These are phyloP conservation scores for Colletotrichum zoysiae DNA, from an alignment of 2,329 filamentous ascomycete genomes.

Conservation along the genomic window DNA sequence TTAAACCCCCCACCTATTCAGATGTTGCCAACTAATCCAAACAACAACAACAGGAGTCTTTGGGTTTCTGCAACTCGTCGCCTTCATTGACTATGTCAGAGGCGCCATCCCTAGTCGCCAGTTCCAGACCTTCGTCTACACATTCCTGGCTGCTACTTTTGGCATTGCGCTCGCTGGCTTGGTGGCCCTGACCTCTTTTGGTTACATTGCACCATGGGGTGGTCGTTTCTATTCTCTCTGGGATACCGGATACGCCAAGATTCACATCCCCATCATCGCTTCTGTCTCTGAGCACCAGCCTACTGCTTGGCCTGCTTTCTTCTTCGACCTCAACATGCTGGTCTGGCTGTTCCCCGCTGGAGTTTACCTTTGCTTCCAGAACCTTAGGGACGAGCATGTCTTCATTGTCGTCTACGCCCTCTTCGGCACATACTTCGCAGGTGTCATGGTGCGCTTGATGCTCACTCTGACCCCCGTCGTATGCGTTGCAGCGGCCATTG, in stretches of 20 bases:
- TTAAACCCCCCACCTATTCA: conserved; percentile 23
- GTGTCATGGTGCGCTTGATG: conserved; percentile 99
- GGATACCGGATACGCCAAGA: conserved; percentile 99
- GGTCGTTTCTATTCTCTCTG: conserved; percentile 99
- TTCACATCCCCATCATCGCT: conserved; percentile 98
- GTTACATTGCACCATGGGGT: conserved; percentile 96
- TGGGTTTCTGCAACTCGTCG: conserved; percentile 92
- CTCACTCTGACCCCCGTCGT: conserved; percentile 96
- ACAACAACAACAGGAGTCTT: conserved; percentile 80
- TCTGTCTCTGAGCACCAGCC: conserved; percentile 99
- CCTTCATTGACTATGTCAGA: conserved; percentile 90
- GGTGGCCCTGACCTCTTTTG: conserved; percentile 88
- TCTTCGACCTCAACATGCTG: conserved; percentile 97
- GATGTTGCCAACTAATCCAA: conserved; percentile 38
- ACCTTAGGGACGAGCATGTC: conserved; percentile 94
- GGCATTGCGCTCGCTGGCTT: conserved; percentile 79
- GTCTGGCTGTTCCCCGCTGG: conserved; percentile 99
- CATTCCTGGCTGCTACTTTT: conserved; percentile 81
- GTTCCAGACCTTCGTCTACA: conserved; percentile 89
- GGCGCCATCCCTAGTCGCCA: conserved; percentile 91
- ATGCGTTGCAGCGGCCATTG: conserved; percentile 92
- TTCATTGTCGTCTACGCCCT: conserved; percentile 98
- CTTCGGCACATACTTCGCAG: conserved; percentile 96
- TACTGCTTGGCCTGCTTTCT: conserved; percentile 98
- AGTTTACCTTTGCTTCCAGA: conserved; percentile 97